Evolutionary conservation across 2,329 filamentous ascomycete genomes (phyloP).

Genomic region (Aspergillus tubingensis): DNA sequence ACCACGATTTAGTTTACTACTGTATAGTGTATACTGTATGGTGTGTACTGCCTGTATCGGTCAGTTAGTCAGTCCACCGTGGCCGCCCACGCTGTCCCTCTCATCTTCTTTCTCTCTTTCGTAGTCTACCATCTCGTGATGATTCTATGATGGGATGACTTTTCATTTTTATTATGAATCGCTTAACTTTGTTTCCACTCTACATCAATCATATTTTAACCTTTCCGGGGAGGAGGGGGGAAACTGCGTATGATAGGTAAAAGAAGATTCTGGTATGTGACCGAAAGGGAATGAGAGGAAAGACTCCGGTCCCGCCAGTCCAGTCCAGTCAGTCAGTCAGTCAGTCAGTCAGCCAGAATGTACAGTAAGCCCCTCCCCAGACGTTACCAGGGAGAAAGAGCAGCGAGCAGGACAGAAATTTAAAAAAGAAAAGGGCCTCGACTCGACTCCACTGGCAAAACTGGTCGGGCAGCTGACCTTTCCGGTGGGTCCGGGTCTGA

Average conservation of each 20-base stretch:
- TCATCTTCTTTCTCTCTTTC: too few relatives aligned
- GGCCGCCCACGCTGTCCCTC: neutral
- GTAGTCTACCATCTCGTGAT: neutral
- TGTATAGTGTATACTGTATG: neutral
- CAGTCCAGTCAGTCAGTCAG: too few relatives aligned
- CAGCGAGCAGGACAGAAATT: neutral
- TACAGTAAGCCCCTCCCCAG: neutral
- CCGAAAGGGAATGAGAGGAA: neutral
- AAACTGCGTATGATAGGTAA: neutral
- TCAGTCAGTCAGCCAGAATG: too few relatives aligned
- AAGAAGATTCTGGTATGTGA: neutral
- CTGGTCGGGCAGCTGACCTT: slow-evolving; percentile 21
- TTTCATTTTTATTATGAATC: neutral
- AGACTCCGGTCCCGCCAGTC: too few relatives aligned
- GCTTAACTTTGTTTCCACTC: neutral
- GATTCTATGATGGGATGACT: neutral
- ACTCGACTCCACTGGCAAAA: slow-evolving; percentile 20
- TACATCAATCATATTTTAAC: too few relatives aligned
- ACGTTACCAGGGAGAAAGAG: neutral
- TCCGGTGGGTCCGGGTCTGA: slow-evolving; percentile 16
- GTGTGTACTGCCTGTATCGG: slow-evolving; percentile 2
- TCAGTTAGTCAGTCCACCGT: neutral
- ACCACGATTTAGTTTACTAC: slow-evolving; percentile 2
- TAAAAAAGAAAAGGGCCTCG: slow-evolving; percentile 5
- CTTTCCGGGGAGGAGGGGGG: neutral